A percentile compares a stretch with the other conserved stretches of the same genome.
Conservation (phyloP, 2,329 filamentous ascomycete genomes). For the Colletotrichum acutatum region DNA sequence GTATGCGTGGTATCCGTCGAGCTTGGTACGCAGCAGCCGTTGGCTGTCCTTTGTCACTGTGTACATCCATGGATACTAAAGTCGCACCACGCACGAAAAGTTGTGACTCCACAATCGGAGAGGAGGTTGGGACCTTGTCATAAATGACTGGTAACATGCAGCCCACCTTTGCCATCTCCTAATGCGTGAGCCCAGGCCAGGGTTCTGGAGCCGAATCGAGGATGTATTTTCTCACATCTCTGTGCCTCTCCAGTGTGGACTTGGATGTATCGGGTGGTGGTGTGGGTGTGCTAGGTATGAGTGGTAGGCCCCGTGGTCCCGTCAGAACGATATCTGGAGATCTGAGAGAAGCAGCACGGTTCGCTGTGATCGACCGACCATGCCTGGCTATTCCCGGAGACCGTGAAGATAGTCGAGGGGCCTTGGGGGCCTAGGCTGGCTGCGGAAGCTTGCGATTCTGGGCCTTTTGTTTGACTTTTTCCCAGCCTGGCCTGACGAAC, state of each 20-base stretch:
- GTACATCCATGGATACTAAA: background rate
- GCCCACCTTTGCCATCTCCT: background rate
- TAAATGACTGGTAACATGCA: background rate
- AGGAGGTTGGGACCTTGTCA: background rate
- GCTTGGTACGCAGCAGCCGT: background rate
- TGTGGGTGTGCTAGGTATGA: background rate
- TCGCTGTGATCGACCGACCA: background rate
- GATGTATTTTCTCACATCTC: background rate
- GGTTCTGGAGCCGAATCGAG: background rate
- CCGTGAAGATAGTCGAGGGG: background rate
- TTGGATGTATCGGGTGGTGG: background rate
- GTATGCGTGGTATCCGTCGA: background rate
- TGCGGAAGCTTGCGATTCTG: background rate
- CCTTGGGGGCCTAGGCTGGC: background rate
- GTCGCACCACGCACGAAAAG: background rate
- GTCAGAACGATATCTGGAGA: background rate
- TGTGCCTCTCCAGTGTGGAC: background rate
- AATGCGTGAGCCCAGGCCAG: background rate
- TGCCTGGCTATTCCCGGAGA: background rate
- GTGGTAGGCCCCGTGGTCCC: too few relatives aligned
- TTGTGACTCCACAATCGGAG: background rate
- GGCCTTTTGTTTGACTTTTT: background rate
- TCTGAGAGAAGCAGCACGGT: constrained; percentile 4
- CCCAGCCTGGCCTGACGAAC: background rate
- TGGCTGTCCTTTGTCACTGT: background rate